Percentiles rank a stretch among this genome's conserved stretches.
Evolutionary conservation across 768 basidiomycete genomes (phyloP).

Genomic region (Flagelloscypha sp.): DNA sequence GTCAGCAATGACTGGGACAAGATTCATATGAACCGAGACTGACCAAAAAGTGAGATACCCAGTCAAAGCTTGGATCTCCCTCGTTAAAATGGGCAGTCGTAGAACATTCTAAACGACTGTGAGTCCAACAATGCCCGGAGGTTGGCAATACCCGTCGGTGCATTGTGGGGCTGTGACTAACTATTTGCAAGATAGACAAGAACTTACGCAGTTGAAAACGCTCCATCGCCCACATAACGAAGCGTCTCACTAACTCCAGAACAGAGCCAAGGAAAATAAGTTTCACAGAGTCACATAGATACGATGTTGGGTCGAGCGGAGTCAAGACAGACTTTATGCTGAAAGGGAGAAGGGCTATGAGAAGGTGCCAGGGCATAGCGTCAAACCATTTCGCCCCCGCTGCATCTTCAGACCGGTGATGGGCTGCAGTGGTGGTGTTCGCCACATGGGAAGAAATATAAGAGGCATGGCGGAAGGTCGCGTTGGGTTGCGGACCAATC

Average conservation of each 20-base stretch:
- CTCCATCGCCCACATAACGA: conserved; percentile 30
- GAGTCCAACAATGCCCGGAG: neutral
- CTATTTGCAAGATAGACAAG: conserved; percentile 4
- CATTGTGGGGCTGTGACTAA: conserved; percentile 9
- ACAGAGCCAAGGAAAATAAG: conserved; percentile 24
- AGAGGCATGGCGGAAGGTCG: too few species aligned
- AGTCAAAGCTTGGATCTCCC: conserved; percentile 42
- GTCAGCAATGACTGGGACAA: neutral
- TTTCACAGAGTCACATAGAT: conserved; percentile 4
- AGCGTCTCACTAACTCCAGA: conserved; percentile 30
- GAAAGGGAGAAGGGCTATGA: too few species aligned
- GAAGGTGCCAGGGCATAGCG: too few species aligned
- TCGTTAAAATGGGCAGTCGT: conserved; percentile 38
- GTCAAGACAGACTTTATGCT: too few species aligned
- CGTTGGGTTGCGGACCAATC: too few species aligned
- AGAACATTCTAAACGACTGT: conserved; percentile 7
- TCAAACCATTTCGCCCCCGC: too few species aligned
- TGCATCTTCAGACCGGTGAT: too few species aligned
- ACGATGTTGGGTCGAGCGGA: conserved; percentile 4
- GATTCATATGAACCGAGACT: conserved; percentile 6
- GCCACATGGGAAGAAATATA: too few species aligned
- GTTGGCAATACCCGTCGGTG: conserved; percentile 8
- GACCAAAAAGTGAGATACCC: conserved; percentile 38
- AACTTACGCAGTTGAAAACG: conserved; percentile 31
- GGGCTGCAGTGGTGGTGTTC: too few species aligned